phyloP scores from a whole-genome alignment of 768 basidiomycete species.

The Russula vinacea region DNA sequence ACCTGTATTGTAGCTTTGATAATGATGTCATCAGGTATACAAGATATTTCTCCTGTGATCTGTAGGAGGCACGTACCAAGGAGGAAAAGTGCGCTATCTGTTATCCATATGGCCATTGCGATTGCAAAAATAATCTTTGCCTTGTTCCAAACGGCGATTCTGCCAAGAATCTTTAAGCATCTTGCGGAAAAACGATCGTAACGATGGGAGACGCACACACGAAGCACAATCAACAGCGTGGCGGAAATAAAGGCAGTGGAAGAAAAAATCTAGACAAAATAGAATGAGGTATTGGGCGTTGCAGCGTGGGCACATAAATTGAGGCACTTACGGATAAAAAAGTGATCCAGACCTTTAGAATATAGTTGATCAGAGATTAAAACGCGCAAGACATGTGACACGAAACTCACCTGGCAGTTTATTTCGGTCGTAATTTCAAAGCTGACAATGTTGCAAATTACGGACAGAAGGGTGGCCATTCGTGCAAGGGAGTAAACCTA shows the following conservation, averaged over 20 bases:
- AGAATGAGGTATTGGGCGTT: too few relatives aligned
- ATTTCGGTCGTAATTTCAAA: too few relatives aligned
- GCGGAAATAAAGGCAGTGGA: neutral
- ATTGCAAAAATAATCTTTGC: neutral
- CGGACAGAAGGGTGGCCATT: too few relatives aligned
- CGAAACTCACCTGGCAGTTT: too few relatives aligned
- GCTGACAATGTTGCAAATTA: too few relatives aligned
- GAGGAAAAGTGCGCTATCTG: neutral
- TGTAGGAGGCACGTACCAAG: neutral
- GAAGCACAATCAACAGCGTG: conserved; percentile 7
- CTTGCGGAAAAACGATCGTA: neutral
- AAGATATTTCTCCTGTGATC: neutral
- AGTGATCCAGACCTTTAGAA: too few relatives aligned
- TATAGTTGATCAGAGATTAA: neutral
- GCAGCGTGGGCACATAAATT: neutral
- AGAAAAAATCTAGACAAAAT: neutral
- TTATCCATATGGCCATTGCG: neutral
- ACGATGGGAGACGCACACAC: conserved; percentile 3
- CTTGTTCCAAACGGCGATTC: conserved; percentile 13
- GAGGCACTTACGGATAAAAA: too few relatives aligned
- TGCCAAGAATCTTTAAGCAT: neutral
- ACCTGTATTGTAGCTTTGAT: neutral
- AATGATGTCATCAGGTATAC: too few relatives aligned
- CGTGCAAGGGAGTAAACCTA: conserved; percentile 14
- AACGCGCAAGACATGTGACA: neutral